A percentile compares a stretch with the other conserved stretches of the same genome.
These are phyloP conservation scores for Ascochyta clinopodiicola DNA, from an alignment of 2,329 filamentous ascomycete genomes.

Conservation along the genomic window DNA sequence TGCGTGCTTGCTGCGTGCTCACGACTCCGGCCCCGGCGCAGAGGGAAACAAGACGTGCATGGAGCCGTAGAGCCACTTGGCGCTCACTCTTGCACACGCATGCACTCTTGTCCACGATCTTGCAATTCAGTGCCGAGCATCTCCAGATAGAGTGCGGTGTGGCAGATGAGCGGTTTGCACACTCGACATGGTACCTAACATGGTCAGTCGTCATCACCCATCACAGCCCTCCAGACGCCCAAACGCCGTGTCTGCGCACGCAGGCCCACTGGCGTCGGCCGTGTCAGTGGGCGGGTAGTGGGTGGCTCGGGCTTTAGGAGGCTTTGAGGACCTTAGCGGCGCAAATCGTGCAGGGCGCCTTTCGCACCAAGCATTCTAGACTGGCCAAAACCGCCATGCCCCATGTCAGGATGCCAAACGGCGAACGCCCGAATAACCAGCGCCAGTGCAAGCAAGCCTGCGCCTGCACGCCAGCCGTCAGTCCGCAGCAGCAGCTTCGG, in stretches of 20 bases:
- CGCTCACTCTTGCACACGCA: neutral
- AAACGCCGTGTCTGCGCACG: constrained; percentile 7
- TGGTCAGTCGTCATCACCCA: constrained; percentile 13
- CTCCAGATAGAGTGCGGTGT: constrained; percentile 14
- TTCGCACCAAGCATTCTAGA: constrained; percentile 20
- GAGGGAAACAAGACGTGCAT: constrained; percentile 5
- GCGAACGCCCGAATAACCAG: neutral
- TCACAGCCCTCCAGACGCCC: neutral
- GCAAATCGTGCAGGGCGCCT: constrained; percentile 5
- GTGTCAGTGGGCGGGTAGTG: constrained; percentile 1
- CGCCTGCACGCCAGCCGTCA: constrained; percentile 1
- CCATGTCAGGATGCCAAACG: constrained; percentile 13
- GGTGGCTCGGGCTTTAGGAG: neutral
- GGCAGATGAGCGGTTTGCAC: constrained; percentile 6
- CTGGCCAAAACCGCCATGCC: constrained; percentile 10
- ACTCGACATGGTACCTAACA: neutral
- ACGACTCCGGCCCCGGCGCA: neutral
- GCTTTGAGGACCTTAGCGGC: neutral
- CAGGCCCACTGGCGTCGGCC: constrained; percentile 7
- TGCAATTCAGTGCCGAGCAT: constrained; percentile 10
- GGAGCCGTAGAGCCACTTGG: too few species aligned
- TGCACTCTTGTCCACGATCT: constrained; percentile 16
- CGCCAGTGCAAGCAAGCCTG: neutral
- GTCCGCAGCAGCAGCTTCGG: constrained; percentile 4
- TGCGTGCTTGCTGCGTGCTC: neutral